Conservation (phyloP, 2,329 filamentous ascomycete genomes). For the Sporothrix curviconia region DNA sequence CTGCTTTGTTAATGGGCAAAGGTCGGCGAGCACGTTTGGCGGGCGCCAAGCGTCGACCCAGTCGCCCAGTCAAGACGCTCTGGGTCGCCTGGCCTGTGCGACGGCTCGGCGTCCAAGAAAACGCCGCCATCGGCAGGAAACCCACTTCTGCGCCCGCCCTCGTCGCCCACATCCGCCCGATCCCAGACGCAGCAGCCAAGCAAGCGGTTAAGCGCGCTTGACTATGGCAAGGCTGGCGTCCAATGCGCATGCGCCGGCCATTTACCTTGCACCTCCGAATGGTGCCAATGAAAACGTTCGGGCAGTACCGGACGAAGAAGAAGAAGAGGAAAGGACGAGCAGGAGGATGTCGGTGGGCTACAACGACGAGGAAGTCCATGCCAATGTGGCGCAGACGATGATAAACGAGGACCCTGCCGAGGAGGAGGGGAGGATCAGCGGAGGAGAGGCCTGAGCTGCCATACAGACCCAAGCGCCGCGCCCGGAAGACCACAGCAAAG, state of each 20-base stretch:
- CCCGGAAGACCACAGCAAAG: slow-evolving; percentile 22
- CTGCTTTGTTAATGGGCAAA: slow-evolving; percentile 45
- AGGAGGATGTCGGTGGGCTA: slow-evolving; percentile 19
- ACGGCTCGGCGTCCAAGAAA: slow-evolving; percentile 1
- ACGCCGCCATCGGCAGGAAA: slow-evolving; percentile 30
- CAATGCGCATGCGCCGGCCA: slow-evolving; percentile 21
- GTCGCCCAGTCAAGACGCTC: slow-evolving; percentile 61
- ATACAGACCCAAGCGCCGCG: slow-evolving; percentile 15
- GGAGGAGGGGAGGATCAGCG: slow-evolving; percentile 25
- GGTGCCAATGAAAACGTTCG: slow-evolving; percentile 10
- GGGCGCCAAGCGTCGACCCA: slow-evolving; percentile 34
- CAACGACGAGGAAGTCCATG: slow-evolving; percentile 36
- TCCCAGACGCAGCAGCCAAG: slow-evolving; percentile 25
- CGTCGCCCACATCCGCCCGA: slow-evolving; percentile 37
- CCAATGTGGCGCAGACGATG: slow-evolving; percentile 30
- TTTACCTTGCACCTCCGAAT: slow-evolving; percentile 3
- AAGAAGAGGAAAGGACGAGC: slow-evolving; percentile 25
- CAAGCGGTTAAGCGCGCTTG: slow-evolving; percentile 46
- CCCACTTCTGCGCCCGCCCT: slow-evolving; percentile 48
- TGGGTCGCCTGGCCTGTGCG: slow-evolving; percentile 53
- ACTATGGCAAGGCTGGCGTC: slow-evolving; percentile 37
- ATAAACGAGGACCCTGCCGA: neutral
- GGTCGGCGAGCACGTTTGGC: slow-evolving; percentile 40
- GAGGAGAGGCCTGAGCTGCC: slow-evolving; percentile 18
- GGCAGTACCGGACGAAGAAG: slow-evolving; percentile 13